phyloP scores from a whole-genome alignment of 164 flowering plant genomes.

The Piper betle region DNA sequence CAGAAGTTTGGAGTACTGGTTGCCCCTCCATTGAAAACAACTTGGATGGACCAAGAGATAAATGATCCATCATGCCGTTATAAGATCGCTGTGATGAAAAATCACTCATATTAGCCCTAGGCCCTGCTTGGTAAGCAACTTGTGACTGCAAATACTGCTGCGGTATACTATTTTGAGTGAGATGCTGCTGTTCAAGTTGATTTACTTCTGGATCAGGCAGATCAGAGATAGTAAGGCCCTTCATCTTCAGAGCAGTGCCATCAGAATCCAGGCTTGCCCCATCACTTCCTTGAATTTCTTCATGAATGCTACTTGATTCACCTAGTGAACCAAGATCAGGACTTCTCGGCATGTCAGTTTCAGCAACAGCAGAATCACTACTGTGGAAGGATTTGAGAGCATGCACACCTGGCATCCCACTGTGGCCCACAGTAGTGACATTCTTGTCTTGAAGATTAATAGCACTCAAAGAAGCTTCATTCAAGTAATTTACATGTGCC shows the following conservation, averaged over 20 bases:
- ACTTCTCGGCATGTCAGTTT: constrained; percentile 14
- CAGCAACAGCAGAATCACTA: neutral
- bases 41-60: constrained; percentile 20
- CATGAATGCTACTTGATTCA: constrained; percentile 14
- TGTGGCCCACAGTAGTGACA: constrained; percentile 8
- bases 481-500: constrained; percentile 17
- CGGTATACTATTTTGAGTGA: constrained; percentile 16
- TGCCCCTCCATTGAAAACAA: constrained; percentile 35
- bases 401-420: constrained; percentile 13
- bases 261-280: constrained; percentile 10
- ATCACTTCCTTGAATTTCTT: constrained; percentile 13
- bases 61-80: constrained; percentile 20
- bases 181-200: constrained; percentile 15
- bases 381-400: neutral
- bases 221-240: constrained; percentile 20
- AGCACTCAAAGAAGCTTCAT: constrained; percentile 22
- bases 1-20: constrained; percentile 41
- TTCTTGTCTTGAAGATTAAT: constrained; percentile 16
- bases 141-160: constrained; percentile 18
- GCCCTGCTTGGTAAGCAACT: constrained; percentile 15
- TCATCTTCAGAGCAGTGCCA: constrained; percentile 20
- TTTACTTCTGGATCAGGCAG: constrained; percentile 11
- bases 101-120: constrained; percentile 13
- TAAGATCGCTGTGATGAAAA: constrained; percentile 21
- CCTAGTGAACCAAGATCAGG: constrained; percentile 14